These are phyloP conservation scores for Hamigera avellanea DNA, from an alignment of 495 filamentous ascomycete genomes.

Conservation along the genomic window DNA sequence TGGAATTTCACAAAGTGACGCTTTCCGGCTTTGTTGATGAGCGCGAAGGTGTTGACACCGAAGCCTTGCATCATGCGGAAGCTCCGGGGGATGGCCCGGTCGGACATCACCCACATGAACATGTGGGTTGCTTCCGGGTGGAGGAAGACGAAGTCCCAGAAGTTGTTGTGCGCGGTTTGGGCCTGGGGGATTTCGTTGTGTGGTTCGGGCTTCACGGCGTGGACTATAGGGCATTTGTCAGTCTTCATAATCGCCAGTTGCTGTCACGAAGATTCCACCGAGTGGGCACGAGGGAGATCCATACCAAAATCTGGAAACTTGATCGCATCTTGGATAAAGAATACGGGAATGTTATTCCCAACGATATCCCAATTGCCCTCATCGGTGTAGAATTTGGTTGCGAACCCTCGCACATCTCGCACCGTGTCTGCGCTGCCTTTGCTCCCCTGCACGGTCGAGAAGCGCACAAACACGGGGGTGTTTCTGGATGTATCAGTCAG, in stretches of 20 bases:
- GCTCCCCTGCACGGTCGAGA: constrained; percentile 73
- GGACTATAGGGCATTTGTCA: constrained; percentile 36
- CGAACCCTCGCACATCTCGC: constrained; percentile 73
- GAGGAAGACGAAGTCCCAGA: constrained; percentile 33
- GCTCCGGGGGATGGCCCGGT: constrained; percentile 68
- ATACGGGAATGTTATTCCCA: constrained; percentile 60
- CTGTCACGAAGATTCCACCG: too few species aligned
- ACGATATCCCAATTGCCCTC: constrained; percentile 58
- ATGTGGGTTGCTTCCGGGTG: constrained; percentile 68
- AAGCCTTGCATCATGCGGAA: constrained; percentile 89
- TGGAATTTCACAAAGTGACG: constrained; percentile 75
- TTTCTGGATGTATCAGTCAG: constrained; percentile 69
- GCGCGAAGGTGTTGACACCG: constrained; percentile 73
- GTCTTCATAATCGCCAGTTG: constrained; percentile 52
- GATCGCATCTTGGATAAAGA: constrained; percentile 56
- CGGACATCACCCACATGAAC: constrained; percentile 70
- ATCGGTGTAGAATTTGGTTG: constrained; percentile 58
- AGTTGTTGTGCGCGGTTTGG: constrained; percentile 41
- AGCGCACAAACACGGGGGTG: constrained; percentile 71
- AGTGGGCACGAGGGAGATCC: neutral
- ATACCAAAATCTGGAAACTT: constrained; percentile 50
- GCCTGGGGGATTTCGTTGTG: constrained; percentile 50
- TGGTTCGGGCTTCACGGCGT: constrained; percentile 61
- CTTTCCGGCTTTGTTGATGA: constrained; percentile 60
- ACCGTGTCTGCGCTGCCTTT: constrained; percentile 72